phyloP scores from a whole-genome alignment of 768 basidiomycete genomes.

The Melanogaster broomeanus region DNA sequence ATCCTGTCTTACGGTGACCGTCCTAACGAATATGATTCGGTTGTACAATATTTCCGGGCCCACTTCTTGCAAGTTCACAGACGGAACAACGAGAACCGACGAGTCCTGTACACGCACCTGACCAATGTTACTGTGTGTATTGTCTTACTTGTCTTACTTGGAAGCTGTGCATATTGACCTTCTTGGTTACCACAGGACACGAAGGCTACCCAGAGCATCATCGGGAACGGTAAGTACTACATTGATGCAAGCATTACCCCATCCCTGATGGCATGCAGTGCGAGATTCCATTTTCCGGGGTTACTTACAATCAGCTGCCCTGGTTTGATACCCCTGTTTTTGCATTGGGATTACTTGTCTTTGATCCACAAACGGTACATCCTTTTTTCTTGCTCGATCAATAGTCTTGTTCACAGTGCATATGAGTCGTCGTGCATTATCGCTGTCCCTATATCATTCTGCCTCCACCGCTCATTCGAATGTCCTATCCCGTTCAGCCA shows the following conservation, averaged over 20 bases:
- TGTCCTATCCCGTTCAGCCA: neutral
- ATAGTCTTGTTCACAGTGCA: neutral
- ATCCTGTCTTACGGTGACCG: constrained; percentile 83
- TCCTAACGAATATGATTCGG: constrained; percentile 78
- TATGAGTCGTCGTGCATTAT: constrained; percentile 8
- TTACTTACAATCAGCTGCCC: constrained; percentile 69
- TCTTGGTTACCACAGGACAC: constrained; percentile 55
- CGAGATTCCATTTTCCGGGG: constrained; percentile 78
- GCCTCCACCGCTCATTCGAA: neutral
- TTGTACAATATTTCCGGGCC: constrained; percentile 84
- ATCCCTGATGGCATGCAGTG: constrained; percentile 38
- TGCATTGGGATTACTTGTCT: neutral
- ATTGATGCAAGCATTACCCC: neutral
- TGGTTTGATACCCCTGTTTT: constrained; percentile 46
- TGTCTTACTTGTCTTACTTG: neutral
- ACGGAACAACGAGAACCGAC: constrained; percentile 75
- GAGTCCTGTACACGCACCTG: constrained; percentile 80
- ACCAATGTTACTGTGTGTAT: constrained; percentile 73
- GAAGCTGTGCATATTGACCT: neutral
- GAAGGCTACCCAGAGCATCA: constrained; percentile 80
- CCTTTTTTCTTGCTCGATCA: constrained; percentile 8
- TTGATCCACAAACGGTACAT: neutral
- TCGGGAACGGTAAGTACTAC: constrained; percentile 65
- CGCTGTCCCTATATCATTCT: constrained; percentile 2
- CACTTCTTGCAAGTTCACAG: constrained; percentile 83